Conservation (phyloP, 2,329 filamentous ascomycete species). For the Rhynchosporium secalis region DNA sequence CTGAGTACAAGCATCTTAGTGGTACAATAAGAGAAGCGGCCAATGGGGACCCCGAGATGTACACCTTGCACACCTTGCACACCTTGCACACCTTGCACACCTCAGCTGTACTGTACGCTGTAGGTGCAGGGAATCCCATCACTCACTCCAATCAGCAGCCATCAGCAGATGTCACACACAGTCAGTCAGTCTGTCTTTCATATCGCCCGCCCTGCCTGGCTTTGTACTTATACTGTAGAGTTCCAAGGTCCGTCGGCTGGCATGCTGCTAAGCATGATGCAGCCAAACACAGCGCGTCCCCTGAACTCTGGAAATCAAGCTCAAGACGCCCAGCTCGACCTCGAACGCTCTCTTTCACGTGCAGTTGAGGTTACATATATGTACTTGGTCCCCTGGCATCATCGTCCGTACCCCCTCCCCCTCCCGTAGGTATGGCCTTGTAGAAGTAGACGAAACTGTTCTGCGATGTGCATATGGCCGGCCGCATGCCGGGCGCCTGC, state of each 20-base stretch:
- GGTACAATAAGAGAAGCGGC: background rate
- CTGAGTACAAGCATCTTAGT: no score
- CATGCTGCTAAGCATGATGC: slow-evolving; percentile 14
- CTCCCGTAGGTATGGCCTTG: slow-evolving; percentile 1
- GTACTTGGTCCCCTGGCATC: no score
- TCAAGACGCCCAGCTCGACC: background rate
- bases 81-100: background rate
- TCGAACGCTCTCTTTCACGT: no score
- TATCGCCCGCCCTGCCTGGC: no score
- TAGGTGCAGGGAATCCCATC: background rate
- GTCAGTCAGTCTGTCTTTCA: background rate
- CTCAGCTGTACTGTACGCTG: background rate
- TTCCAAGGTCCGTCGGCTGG: slow-evolving; percentile 7
- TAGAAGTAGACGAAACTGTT: background rate
- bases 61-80: no score
- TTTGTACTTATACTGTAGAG: background rate
- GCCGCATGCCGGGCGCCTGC: slow-evolving; percentile 18
- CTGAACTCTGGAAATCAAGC: no score
- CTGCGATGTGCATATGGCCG: background rate
- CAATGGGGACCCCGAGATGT: slow-evolving; percentile 3
- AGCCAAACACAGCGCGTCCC: slow-evolving; percentile 6
- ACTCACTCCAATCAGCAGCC: background rate
- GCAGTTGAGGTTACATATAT: no score
- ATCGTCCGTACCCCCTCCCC: background rate
- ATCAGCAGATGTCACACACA: background rate